Percentiles rank a stretch among this genome's conserved stretches.
These are phyloP conservation scores for Trichoderma gamsii DNA, from an alignment of 495 filamentous ascomycete species.

Conservation along the genomic window DNA sequence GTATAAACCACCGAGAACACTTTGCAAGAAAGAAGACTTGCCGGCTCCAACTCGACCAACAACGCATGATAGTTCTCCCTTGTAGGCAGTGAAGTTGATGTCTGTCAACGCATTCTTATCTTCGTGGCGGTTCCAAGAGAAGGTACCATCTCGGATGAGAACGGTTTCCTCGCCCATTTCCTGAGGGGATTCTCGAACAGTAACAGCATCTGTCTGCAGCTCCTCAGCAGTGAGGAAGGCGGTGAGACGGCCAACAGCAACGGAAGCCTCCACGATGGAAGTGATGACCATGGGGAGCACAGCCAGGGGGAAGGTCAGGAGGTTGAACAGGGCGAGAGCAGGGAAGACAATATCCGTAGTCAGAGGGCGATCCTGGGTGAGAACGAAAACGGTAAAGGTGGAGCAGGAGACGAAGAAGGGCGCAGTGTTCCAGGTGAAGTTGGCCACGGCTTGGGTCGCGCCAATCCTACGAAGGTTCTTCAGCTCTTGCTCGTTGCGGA, in stretches of 20 bases:
- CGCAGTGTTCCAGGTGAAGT: constrained; percentile 99
- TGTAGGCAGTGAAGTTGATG: constrained; percentile 79
- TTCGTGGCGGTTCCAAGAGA: constrained; percentile 88
- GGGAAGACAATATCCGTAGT: constrained; percentile 96
- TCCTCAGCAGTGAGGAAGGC: constrained; percentile 85
- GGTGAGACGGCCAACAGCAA: constrained; percentile 82
- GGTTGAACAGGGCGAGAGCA: constrained; percentile 79
- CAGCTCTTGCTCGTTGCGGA: constrained; percentile 91
- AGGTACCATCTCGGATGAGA: constrained; percentile 73
- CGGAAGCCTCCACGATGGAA: constrained; percentile 88
- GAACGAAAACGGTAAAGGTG: constrained; percentile 90
- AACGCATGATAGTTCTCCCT: constrained; percentile 87
- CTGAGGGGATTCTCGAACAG: constrained; percentile 56
- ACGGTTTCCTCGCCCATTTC: constrained; percentile 80
- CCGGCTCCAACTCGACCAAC: constrained; percentile 93
- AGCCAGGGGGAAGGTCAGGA: constrained; percentile 90
- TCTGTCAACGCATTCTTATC: constrained; percentile 48
- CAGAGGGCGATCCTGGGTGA: constrained; percentile 70
- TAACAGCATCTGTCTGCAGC: constrained; percentile 77
- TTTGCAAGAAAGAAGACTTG: constrained; percentile 86
- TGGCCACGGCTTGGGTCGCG: constrained; percentile 84
- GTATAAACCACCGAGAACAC: constrained; percentile 84
- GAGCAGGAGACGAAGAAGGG: constrained; percentile 97
- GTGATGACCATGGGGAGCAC: constrained; percentile 98
- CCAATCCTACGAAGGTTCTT: constrained; percentile 95